Evolutionary conservation across 768 basidiomycete genomes (phyloP).

Genomic region (Hygrophorus pudorinus): DNA sequence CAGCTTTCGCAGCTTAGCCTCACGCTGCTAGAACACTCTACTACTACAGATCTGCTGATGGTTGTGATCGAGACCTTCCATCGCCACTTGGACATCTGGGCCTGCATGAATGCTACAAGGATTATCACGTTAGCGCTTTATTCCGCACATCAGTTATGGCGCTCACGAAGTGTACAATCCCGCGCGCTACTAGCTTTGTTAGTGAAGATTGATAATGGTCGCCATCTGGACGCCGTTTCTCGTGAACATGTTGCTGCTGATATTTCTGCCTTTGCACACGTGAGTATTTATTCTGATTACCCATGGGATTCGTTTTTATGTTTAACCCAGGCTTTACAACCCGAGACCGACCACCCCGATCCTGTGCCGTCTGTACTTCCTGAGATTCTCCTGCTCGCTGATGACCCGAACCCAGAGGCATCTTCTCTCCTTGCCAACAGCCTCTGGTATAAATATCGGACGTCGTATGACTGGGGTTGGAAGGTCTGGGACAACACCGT

Average conservation of each 20-base stretch:
- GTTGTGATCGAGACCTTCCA: slow-evolving; percentile 65
- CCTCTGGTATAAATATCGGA: slow-evolving; percentile 77
- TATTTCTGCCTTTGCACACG: slow-evolving; percentile 50
- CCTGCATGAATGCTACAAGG: slow-evolving; percentile 57
- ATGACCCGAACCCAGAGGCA: slow-evolving; percentile 47
- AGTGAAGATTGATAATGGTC: slow-evolving; percentile 53
- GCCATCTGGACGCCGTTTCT: slow-evolving; percentile 41
- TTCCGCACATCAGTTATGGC: slow-evolving; percentile 52
- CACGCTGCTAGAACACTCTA: slow-evolving; percentile 41
- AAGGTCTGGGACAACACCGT: slow-evolving; percentile 80
- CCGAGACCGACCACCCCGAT: slow-evolving; percentile 27
- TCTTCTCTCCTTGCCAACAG: slow-evolving; percentile 63
- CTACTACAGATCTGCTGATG: slow-evolving; percentile 41
- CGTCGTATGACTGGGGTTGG: slow-evolving; percentile 65
- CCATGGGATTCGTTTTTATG: not conserved
- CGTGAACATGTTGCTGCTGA: slow-evolving; percentile 55
- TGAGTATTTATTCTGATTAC: slow-evolving; percentile 20
- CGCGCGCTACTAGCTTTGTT: slow-evolving; percentile 54
- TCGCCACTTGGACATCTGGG: slow-evolving; percentile 66
- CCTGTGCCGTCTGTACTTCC: slow-evolving; percentile 39
- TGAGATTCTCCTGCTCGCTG: slow-evolving; percentile 60
- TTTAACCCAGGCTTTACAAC: slow-evolving; percentile 35
- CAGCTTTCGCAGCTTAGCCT: slow-evolving; percentile 35
- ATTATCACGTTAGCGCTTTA: slow-evolving; percentile 51
- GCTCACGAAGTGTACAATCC: slow-evolving; percentile 53